Conservation (phyloP, 805 yeast genomes). For the Saccharomycopsis malanga region DNA sequence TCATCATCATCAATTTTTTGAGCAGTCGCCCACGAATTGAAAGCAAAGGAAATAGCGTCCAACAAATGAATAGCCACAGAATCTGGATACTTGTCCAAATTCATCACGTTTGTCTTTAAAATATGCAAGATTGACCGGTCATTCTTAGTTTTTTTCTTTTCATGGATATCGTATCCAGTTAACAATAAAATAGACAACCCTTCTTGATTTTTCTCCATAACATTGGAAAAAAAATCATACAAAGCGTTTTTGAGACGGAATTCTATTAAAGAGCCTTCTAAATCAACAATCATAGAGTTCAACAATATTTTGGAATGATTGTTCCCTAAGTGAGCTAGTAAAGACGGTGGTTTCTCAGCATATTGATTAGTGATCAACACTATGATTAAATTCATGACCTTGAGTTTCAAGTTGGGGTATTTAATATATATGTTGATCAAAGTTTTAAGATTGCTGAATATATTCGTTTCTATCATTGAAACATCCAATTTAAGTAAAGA, state of each 20-base stretch:
- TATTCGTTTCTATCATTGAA: slow-evolving; percentile 55
- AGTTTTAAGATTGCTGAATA: slow-evolving; percentile 49
- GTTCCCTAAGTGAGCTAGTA: slow-evolving; percentile 75
- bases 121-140: slow-evolving; percentile 44
- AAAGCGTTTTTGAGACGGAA: slow-evolving; percentile 45
- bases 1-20: slow-evolving; percentile 46
- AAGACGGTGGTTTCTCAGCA: slow-evolving; percentile 51
- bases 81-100: slow-evolving; percentile 49
- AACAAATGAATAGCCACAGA: slow-evolving; percentile 59
- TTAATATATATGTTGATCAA: slow-evolving; percentile 53
- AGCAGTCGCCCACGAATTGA: slow-evolving; percentile 70
- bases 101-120: slow-evolving; percentile 47
- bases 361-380: slow-evolving; percentile 39
- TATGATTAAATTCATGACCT: slow-evolving; percentile 50
- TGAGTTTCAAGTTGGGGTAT: slow-evolving; percentile 40
- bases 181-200: slow-evolving; percentile 67
- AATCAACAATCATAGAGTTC: slow-evolving; percentile 51
- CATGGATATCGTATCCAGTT: slow-evolving; percentile 47
- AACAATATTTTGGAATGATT: slow-evolving; percentile 53
- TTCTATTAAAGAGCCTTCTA: slow-evolving; percentile 50
- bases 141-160: slow-evolving; percentile 21
- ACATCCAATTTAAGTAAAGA: slow-evolving; percentile 37
- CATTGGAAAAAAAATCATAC: slow-evolving; percentile 59
- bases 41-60: slow-evolving; percentile 67
- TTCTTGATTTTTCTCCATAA: slow-evolving; percentile 67